phyloP scores from a whole-genome alignment of 2,329 filamentous ascomycete species.

The Thelonectria rubi region DNA sequence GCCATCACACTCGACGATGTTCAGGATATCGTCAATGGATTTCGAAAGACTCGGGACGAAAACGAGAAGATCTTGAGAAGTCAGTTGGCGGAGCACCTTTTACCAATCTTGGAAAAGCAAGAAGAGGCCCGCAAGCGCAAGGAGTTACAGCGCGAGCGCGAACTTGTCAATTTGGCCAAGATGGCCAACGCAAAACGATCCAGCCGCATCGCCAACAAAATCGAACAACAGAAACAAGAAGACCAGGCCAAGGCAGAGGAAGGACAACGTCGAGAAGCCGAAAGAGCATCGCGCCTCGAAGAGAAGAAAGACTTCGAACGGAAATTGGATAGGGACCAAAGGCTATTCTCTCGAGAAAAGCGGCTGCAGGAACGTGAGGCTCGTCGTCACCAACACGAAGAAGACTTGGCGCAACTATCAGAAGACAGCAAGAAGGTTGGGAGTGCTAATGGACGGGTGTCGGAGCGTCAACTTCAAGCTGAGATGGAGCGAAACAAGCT shows the following conservation, averaged over 20 bases:
- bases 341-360: conserved; percentile 85
- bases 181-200: conserved; percentile 95
- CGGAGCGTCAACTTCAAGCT: conserved; percentile 81
- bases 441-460: conserved; percentile 68
- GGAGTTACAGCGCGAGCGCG: conserved; percentile 74
- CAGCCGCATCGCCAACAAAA: conserved; percentile 83
- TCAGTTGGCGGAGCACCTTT: conserved; percentile 77
- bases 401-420: conserved; percentile 81
- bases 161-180: conserved; percentile 82
- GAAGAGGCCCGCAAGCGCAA: conserved; percentile 78
- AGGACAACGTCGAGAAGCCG: conserved; percentile 58
- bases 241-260: conserved; percentile 77
- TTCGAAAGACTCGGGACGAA: conserved; percentile 79
- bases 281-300: conserved; percentile 72
- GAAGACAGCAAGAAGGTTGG: conserved; percentile 74
- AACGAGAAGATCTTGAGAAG: conserved; percentile 84
- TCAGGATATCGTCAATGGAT: conserved; percentile 71
- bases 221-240: conserved; percentile 79
- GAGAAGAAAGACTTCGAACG: conserved; percentile 67
- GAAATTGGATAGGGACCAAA: conserved; percentile 79
- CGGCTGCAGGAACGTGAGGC: conserved; percentile 86
- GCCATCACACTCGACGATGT: conserved; percentile 85
- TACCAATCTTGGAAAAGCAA: conserved; percentile 85
- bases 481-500: conserved; percentile 83
- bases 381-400: conserved; percentile 83